Evolutionary conservation across 805 yeast species (phyloP).

Genomic region (Ogataea haglerorum): DNA sequence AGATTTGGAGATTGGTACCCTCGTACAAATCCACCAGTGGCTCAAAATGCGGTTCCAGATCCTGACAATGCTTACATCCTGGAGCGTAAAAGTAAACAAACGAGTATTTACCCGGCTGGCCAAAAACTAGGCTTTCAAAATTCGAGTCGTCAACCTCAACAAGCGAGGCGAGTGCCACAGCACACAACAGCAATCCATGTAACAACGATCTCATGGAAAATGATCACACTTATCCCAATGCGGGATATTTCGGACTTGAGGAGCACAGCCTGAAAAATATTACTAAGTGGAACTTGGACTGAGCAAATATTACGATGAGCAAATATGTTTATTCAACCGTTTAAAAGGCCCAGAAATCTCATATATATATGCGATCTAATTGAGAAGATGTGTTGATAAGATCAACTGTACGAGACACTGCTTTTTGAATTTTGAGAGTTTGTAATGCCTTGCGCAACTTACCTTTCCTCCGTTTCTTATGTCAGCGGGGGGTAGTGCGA

Average conservation of each 20-base stretch:
- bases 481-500: conserved; percentile 3
- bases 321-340: neutral
- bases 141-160: conserved; percentile 24
- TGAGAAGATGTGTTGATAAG: too few relatives aligned
- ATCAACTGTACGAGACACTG: too few relatives aligned
- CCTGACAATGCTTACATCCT: conserved; percentile 44
- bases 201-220: neutral
- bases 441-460: neutral
- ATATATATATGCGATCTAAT: too few relatives aligned
- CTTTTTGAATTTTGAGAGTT: neutral
- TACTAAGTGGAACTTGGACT: neutral
- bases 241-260: conserved; percentile 7
- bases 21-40: conserved; percentile 43
- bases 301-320: conserved; percentile 3
- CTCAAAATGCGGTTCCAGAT: conserved; percentile 43
- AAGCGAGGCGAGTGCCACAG: conserved; percentile 5
- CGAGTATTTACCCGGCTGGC: conserved; percentile 33
- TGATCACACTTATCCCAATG: neutral
- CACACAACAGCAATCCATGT: neutral
- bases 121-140: conserved; percentile 23
- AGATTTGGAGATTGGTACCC: conserved; percentile 34
- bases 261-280: conserved; percentile 4
- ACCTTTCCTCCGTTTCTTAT: neutral
- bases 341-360: neutral
- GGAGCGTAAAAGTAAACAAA: conserved; percentile 47